Percentiles rank a stretch among this genome's conserved stretches.
phyloP scores from a whole-genome alignment of 225 moss, liverwort and hornwort species.

The Straminergon stramineum region DNA sequence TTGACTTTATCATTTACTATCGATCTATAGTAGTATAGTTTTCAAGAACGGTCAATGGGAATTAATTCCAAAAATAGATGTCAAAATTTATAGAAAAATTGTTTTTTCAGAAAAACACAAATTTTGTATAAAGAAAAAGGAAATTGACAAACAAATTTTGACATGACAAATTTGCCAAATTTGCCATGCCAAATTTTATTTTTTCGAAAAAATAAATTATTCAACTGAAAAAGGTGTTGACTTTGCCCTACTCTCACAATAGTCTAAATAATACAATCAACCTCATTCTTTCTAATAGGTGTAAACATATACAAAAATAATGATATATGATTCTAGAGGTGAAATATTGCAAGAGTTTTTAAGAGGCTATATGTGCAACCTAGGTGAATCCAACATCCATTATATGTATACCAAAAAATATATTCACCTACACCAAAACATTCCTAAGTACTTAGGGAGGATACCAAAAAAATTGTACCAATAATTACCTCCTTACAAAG shows the following conservation, averaged over 20 bases:
- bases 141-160: no score
- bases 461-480: background rate
- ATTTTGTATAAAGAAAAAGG: background rate
- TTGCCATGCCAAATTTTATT: background rate
- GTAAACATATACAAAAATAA: background rate
- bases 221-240: background rate
- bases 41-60: no score
- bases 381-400: background rate
- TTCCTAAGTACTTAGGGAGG: fast-evolving
- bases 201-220: background rate
- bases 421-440: background rate
- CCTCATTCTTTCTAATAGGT: background rate
- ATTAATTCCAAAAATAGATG: no score
- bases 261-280: background rate
- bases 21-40: no score
- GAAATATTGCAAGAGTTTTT: background rate
- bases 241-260: fast-evolving
- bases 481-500: background rate
- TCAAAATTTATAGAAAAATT: background rate
- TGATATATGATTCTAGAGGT: background rate
- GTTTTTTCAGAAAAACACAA: no score
- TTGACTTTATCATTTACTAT: no score
- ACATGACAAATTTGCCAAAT: no score
- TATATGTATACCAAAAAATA: background rate
- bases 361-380: background rate